Evolutionary conservation across 306 rosid genomes (phyloP).

Genomic region (Vicia villosa): DNA sequence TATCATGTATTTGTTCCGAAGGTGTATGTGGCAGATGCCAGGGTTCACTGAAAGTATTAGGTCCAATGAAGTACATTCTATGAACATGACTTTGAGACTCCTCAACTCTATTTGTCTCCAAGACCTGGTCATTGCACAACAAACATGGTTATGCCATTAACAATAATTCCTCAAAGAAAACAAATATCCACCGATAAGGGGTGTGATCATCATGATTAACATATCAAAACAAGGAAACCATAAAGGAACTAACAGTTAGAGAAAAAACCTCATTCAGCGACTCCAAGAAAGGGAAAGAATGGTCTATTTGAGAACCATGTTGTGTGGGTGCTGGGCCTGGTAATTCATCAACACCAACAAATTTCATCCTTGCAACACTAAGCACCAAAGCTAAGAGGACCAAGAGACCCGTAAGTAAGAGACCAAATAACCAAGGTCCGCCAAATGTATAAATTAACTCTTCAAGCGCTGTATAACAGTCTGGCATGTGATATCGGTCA

Average conservation of each 20-base stretch:
- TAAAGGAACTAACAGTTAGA: slow-evolving; percentile 28
- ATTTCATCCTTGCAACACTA: slow-evolving; percentile 93
- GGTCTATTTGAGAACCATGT: slow-evolving; percentile 96
- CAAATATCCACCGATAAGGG: not conserved
- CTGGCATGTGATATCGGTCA: slow-evolving; percentile 95
- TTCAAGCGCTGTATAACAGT: slow-evolving; percentile 95
- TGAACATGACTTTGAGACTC: slow-evolving; percentile 97
- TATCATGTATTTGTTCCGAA: slow-evolving; percentile 87
- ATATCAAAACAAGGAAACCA: slow-evolving; percentile 22
- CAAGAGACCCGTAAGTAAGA: slow-evolving; percentile 81
- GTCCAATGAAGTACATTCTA: slow-evolving; percentile 97
- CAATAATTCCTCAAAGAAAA: not conserved
- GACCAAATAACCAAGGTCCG: slow-evolving; percentile 95
- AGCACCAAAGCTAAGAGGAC: slow-evolving; percentile 89
- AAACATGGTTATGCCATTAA: slow-evolving; percentile 17
- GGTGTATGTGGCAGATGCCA: slow-evolving; percentile 96
- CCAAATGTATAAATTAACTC: slow-evolving; percentile 96
- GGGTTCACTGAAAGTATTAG: slow-evolving; percentile 93
- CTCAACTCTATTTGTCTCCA: slow-evolving; percentile 98
- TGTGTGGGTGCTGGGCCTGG: slow-evolving; percentile 96
- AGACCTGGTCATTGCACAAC: slow-evolving; percentile 58
- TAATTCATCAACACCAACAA: slow-evolving; percentile 90
- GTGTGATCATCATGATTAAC: slow-evolving; percentile 20
- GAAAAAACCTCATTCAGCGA: slow-evolving; percentile 86
- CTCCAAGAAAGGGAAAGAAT: slow-evolving; percentile 96